Percentiles rank a stretch among this genome's conserved stretches.
phyloP scores from a whole-genome alignment of 2,329 filamentous ascomycete genomes.

The Phialocephala sp. region DNA sequence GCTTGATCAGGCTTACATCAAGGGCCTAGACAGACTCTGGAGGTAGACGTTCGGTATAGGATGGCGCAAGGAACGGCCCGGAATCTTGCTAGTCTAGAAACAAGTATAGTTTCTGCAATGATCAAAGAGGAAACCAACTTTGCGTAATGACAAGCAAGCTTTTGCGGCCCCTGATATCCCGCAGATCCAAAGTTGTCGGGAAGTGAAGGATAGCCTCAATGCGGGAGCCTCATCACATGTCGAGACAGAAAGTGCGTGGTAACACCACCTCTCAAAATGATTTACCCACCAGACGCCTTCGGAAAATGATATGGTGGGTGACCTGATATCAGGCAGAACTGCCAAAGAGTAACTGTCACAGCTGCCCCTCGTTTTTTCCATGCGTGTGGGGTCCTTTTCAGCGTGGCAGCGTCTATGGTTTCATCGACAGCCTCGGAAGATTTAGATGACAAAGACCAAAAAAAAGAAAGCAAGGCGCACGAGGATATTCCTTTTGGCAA shows the following conservation, averaged over 20 bases:
- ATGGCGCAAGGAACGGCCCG: neutral
- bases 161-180: neutral
- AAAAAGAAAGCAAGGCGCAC: conserved; percentile 20
- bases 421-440: conserved; percentile 26
- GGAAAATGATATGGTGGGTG: neutral
- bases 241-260: neutral
- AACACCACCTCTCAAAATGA: neutral
- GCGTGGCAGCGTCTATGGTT: conserved; percentile 28
- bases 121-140: neutral
- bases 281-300: neutral
- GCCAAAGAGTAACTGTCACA: conserved; percentile 17
- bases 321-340: conserved; percentile 13
- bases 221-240: neutral
- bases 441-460: conserved; percentile 1
- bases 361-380: conserved; percentile 22
- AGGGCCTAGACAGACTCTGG: neutral
- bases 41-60: neutral
- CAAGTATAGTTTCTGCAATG: neutral
- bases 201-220: neutral
- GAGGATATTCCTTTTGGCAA: conserved; percentile 17
- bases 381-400: conserved; percentile 27
- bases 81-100: neutral
- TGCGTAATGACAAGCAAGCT: conserved; percentile 4
- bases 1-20: too few relatives aligned
- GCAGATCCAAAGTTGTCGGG: neutral